These are phyloP conservation scores for Russula dissimulans DNA, from an alignment of 768 basidiomycete species.

Conservation along the genomic window DNA sequence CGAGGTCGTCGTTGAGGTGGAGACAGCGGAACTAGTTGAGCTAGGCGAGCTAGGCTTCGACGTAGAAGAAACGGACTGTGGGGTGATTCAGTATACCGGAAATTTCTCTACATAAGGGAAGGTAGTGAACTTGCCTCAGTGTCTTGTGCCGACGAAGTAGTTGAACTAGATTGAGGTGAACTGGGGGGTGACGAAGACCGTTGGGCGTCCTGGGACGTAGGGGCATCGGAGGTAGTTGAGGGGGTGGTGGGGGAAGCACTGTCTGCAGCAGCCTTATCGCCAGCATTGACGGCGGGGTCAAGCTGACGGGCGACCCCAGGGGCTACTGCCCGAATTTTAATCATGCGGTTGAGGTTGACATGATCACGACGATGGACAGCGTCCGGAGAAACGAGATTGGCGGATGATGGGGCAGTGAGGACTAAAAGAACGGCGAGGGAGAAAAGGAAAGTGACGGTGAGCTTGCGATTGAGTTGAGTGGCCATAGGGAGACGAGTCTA, in stretches of 20 bases:
- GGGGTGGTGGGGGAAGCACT: background rate
- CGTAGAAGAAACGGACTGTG: constrained; percentile 1
- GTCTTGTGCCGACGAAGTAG: background rate
- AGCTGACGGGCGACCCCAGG: constrained; percentile 13
- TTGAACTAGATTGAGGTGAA: background rate
- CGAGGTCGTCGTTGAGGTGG: constrained; percentile 17
- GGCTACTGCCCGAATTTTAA: constrained; percentile 51
- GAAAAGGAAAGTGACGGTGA: constrained; percentile 57
- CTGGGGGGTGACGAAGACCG: constrained; percentile 14
- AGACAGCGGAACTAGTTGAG: constrained; percentile 26
- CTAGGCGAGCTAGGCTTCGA: constrained; percentile 12
- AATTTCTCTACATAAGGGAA: background rate
- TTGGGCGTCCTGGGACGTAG: constrained; percentile 4
- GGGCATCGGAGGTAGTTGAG: constrained; percentile 8
- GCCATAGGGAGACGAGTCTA: constrained; percentile 36
- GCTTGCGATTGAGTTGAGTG: constrained; percentile 33
- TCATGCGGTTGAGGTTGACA: constrained; percentile 49
- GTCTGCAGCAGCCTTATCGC: constrained; percentile 25
- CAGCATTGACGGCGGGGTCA: too few relatives aligned
- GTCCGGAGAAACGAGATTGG: constrained; percentile 36
- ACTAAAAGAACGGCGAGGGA: constrained; percentile 47
- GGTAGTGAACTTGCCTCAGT: constrained; percentile 1
- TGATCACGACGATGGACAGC: constrained; percentile 44
- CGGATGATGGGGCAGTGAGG: constrained; percentile 33
- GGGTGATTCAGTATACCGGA: background rate